Conservation (phyloP, 2,329 filamentous ascomycete genomes). For the Tolypocladium guangdongense region DNA sequence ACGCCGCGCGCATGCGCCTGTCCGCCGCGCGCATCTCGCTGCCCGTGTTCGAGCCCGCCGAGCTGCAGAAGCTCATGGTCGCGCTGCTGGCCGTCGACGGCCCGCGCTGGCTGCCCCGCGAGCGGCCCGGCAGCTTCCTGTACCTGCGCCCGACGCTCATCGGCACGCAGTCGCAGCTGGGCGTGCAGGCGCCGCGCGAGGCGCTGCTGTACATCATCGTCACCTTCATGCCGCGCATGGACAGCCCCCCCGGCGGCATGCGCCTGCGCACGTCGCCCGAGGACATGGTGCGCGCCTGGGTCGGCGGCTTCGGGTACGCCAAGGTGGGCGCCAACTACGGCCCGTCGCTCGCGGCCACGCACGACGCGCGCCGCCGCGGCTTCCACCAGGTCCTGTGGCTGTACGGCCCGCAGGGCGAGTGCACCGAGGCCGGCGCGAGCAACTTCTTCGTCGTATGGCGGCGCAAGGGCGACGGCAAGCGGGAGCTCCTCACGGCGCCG, state of each 20-base stretch:
- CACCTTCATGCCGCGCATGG: slow-evolving; percentile 48
- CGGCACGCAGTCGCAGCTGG: slow-evolving; percentile 68
- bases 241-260: slow-evolving; percentile 45
- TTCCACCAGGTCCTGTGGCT: slow-evolving; percentile 94
- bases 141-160: slow-evolving; percentile 86
- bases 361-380: slow-evolving; percentile 59
- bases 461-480: slow-evolving; percentile 32
- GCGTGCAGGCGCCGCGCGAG: slow-evolving; percentile 67
- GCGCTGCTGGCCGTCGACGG: slow-evolving; percentile 64
- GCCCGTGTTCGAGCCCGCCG: slow-evolving; percentile 58
- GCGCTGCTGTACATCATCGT: slow-evolving; percentile 83
- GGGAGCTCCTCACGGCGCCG: slow-evolving; percentile 70
- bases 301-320: slow-evolving; percentile 82
- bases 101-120: slow-evolving; percentile 66
- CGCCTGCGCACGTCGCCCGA: slow-evolving; percentile 68
- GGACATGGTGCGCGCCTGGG: slow-evolving; percentile 85
- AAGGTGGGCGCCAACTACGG: slow-evolving; percentile 95
- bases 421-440: slow-evolving; percentile 83
- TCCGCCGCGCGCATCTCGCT: slow-evolving; percentile 59
- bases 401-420: slow-evolving; percentile 64
- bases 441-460: slow-evolving; percentile 87
- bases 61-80: slow-evolving; percentile 64
- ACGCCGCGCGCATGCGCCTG: slow-evolving; percentile 53
- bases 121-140: slow-evolving; percentile 58
- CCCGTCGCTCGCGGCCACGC: slow-evolving; percentile 67